Percentiles rank a stretch among this genome's conserved stretches.
phyloP scores from a whole-genome alignment of 768 basidiomycete genomes.

The Pulveroboletus sp. region DNA sequence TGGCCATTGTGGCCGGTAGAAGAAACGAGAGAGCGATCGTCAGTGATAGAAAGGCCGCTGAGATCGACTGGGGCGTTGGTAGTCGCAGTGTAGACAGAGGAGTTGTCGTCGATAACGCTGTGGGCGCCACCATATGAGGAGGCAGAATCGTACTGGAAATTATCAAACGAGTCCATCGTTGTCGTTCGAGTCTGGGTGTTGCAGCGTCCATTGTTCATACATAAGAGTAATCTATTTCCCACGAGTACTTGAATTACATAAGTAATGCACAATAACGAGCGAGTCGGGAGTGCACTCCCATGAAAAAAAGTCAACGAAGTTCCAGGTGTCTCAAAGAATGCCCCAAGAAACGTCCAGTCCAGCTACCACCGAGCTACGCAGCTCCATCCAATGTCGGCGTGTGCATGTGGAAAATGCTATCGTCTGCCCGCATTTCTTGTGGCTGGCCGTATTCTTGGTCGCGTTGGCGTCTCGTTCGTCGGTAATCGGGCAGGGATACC shows the following conservation, averaged over 20 bases:
- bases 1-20: slow-evolving; percentile 40
- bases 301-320: neutral
- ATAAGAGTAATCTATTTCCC: slow-evolving; percentile 26
- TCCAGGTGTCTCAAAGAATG: neutral
- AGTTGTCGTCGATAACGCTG: slow-evolving; percentile 74
- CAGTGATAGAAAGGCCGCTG: slow-evolving; percentile 63
- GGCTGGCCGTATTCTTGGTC: slow-evolving; percentile 50
- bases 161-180: slow-evolving; percentile 78
- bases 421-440: slow-evolving; percentile 43
- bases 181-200: slow-evolving; percentile 19
- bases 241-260: slow-evolving; percentile 3
- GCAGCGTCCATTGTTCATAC: neutral
- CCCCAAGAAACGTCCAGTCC: slow-evolving; percentile 12
- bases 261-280: slow-evolving; percentile 6
- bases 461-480: slow-evolving; percentile 58
- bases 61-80: slow-evolving; percentile 64
- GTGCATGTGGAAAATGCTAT: slow-evolving; percentile 23
- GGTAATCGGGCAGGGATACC: slow-evolving; percentile 36
- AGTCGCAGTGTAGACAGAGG: slow-evolving; percentile 75
- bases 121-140: slow-evolving; percentile 73
- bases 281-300: slow-evolving; percentile 6
- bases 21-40: slow-evolving; percentile 49
- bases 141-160: slow-evolving; percentile 81
- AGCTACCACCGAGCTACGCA: neutral
- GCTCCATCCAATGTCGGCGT: neutral